Percentiles rank a stretch among this genome's conserved stretches.
phyloP scores from a whole-genome alignment of 176 grass and related monocot genomes.

The Cenchrus fungigraminus region DNA sequence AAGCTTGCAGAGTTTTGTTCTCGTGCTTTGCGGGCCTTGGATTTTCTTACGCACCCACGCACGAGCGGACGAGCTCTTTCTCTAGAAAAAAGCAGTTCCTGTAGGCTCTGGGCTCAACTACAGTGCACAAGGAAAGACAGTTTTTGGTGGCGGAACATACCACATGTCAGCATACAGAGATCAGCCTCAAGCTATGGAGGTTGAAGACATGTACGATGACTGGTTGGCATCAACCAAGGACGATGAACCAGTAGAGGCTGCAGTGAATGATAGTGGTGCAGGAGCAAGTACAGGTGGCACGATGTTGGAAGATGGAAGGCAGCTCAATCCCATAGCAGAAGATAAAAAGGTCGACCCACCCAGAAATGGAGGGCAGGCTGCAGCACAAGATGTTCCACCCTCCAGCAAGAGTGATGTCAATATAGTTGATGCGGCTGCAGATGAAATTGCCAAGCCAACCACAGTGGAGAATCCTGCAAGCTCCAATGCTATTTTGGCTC shows the following conservation, averaged over 20 bases:
- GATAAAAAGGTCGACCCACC: conserved; percentile 24
- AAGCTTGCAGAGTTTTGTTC: conserved; percentile 67
- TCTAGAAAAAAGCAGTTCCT: conserved; percentile 45
- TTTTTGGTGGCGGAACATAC: conserved; percentile 30
- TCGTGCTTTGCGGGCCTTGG: conserved; percentile 66
- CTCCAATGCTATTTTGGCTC: conserved; percentile 11
- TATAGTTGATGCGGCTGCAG: conserved; percentile 33
- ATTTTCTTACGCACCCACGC: conserved; percentile 79
- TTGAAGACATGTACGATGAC: conserved; percentile 59
- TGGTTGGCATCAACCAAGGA: conserved; percentile 54
- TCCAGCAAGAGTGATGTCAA: conserved; percentile 38
- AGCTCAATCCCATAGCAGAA: conserved; percentile 34
- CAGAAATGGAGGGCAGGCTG: background rate
- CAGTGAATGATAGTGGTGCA: conserved; percentile 17
- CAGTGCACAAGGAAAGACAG: conserved; percentile 19
- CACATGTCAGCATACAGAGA: conserved; percentile 25
- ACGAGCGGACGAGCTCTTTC: conserved; percentile 48
- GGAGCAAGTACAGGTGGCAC: background rate
- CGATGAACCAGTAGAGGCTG: conserved; percentile 26
- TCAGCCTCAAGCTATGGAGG: conserved; percentile 33
- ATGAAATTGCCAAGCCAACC: conserved; percentile 22
- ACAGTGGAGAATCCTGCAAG: conserved; percentile 28
- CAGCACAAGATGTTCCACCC: conserved; percentile 11
- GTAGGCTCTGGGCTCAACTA: conserved; percentile 31
- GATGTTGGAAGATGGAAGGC: conserved; percentile 16